These are phyloP conservation scores for Saccharomycopsis lassenensis DNA, from an alignment of 805 yeast species.

Conservation along the genomic window DNA sequence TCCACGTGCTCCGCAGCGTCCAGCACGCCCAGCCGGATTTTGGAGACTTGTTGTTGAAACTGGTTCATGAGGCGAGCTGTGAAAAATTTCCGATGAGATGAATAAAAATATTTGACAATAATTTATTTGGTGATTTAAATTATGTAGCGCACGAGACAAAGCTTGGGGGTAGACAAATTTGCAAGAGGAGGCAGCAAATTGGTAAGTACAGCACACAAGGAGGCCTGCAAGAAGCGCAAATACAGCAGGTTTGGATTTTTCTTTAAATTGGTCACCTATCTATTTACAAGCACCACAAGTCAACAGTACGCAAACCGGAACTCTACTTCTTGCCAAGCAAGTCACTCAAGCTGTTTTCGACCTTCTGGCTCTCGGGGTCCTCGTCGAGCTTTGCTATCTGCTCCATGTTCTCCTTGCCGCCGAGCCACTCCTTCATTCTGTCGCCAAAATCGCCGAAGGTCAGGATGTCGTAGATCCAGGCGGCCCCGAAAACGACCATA, in stretches of 20 bases:
- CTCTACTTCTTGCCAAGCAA: conserved; percentile 25
- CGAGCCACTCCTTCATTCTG: conserved; percentile 51
- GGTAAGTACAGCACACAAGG: neutral
- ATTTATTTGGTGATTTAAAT: too few species aligned
- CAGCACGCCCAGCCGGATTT: too few species aligned
- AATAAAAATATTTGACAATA: too few species aligned
- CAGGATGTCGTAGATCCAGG: conserved; percentile 74
- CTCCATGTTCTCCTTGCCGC: conserved; percentile 54
- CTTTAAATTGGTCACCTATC: neutral
- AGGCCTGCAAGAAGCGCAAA: too few species aligned
- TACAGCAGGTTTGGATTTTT: too few species aligned
- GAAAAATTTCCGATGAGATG: too few species aligned
- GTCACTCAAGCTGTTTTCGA: conserved; percentile 45
- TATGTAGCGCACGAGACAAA: too few species aligned
- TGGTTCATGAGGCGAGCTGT: too few species aligned
- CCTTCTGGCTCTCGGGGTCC: conserved; percentile 49
- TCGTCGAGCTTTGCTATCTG: conserved; percentile 33
- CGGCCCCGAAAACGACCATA: conserved; percentile 61
- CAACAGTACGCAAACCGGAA: neutral
- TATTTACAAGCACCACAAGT: neutral
- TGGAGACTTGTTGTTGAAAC: too few species aligned
- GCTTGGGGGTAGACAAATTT: neutral
- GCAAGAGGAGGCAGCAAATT: conserved; percentile 1
- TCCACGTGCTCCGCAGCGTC: too few species aligned
- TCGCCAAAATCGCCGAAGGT: conserved; percentile 58